phyloP scores from a whole-genome alignment of 2,329 filamentous ascomycete species.

The Blastomyces silverae region DNA sequence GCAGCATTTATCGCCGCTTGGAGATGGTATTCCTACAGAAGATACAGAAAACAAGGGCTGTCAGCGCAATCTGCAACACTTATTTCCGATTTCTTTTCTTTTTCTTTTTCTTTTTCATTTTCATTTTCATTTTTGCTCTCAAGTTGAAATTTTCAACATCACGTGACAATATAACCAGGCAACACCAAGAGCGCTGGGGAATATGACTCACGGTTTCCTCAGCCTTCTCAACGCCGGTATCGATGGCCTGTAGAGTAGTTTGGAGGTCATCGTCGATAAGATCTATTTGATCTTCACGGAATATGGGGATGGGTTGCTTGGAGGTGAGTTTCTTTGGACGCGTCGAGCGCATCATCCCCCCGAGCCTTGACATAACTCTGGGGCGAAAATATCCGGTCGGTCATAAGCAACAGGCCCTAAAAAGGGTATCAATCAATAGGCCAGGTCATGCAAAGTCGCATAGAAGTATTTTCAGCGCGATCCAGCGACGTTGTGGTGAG shows the following conservation, averaged over 20 bases:
- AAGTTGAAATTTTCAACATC: conserved; percentile 24
- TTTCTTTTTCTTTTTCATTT: background rate
- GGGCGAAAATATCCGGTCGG: conserved; percentile 34
- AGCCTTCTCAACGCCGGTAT: conserved; percentile 92
- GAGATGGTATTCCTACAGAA: conserved; percentile 79
- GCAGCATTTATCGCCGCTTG: conserved; percentile 70
- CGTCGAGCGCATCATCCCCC: conserved; percentile 42
- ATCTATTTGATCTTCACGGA: conserved; percentile 87
- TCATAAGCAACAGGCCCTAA: conserved; percentile 47
- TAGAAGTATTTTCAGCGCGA: conserved; percentile 52
- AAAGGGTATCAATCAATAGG: conserved; percentile 60
- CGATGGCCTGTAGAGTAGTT: conserved; percentile 74
- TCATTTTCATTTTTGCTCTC: background rate
- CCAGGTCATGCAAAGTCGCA: conserved; percentile 49
- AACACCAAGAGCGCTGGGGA: conserved; percentile 27
- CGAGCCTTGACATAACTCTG: conserved; percentile 42
- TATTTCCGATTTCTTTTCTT: background rate
- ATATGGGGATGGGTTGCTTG: conserved; percentile 78
- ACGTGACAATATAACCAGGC: conserved; percentile 35
- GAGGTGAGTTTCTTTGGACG: conserved; percentile 70
- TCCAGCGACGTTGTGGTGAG: conserved; percentile 46
- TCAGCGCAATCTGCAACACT: conserved; percentile 11
- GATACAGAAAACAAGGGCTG: conserved; percentile 14
- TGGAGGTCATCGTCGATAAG: conserved; percentile 78
- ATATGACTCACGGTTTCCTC: conserved; percentile 84